Percentiles rank a stretch among this genome's conserved stretches.
Evolutionary conservation across 331 rosid genomes (phyloP).

Genomic region (Erythrophleum ivorense): DNA sequence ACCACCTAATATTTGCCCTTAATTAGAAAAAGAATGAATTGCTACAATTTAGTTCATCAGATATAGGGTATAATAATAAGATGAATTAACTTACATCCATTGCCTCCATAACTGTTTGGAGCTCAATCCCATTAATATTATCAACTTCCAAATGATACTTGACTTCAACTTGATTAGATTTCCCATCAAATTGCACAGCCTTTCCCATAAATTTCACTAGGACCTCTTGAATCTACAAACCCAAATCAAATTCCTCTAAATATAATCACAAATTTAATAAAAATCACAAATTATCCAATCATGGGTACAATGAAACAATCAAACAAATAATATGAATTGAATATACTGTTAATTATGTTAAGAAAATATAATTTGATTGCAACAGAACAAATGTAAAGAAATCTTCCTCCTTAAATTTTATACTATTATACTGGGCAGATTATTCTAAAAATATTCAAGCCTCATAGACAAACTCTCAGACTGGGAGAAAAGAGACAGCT

Average conservation of each 20-base stretch:
- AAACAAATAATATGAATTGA: constrained; percentile 22
- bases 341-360: constrained; percentile 1
- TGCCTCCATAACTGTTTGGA: constrained; percentile 76
- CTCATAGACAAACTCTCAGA: constrained; percentile 19
- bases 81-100: constrained; percentile 71
- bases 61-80: constrained; percentile 18
- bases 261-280: constrained; percentile 69
- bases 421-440: background rate
- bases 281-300: constrained; percentile 52
- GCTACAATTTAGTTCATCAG: constrained; percentile 21
- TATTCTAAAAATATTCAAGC: background rate
- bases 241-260: constrained; percentile 92
- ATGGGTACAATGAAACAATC: constrained; percentile 21
- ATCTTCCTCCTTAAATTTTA: constrained; percentile 19
- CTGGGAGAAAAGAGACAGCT: constrained; percentile 21
- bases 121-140: constrained; percentile 54
- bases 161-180: constrained; percentile 60
- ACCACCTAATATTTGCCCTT: constrained; percentile 54
- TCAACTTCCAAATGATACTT: constrained; percentile 52
- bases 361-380: constrained; percentile 5
- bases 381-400: background rate
- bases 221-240: constrained; percentile 95
- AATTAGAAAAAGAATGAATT: constrained; percentile 34
- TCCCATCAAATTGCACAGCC: constrained; percentile 76
- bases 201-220: constrained; percentile 75